Evolutionary conservation across 176 grass and related monocot species (phyloP).

Genomic region (Oryza nivara): DNA sequence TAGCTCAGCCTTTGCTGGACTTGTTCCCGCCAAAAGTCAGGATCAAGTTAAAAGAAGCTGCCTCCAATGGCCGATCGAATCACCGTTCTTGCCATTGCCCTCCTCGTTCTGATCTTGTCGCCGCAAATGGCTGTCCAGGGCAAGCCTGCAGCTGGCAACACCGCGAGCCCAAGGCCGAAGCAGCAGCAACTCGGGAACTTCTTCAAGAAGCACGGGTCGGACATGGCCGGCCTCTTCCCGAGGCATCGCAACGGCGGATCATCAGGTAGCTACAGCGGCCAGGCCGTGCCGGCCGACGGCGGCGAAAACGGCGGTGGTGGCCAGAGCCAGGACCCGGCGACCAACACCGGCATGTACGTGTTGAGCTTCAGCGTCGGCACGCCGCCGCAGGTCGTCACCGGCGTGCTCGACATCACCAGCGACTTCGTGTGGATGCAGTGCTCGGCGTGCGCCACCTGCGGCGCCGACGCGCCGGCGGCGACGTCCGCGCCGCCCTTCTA

Average conservation of each 20-base stretch:
- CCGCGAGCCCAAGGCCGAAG: slow-evolving; percentile 21
- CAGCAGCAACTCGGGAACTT: slow-evolving; percentile 9
- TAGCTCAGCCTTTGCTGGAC: too few relatives aligned
- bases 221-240: slow-evolving; percentile 13
- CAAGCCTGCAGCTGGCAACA: neutral
- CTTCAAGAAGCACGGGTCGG: slow-evolving; percentile 32
- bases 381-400: neutral
- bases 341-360: slow-evolving; percentile 14
- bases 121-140: neutral
- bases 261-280: neutral
- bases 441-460: neutral
- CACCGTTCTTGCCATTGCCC: neutral
- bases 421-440: slow-evolving; percentile 26
- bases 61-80: neutral
- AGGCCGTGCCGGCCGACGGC: too few relatives aligned
- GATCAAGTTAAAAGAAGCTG: too few relatives aligned
- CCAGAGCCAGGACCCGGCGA: slow-evolving; percentile 11
- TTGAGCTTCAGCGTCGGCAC: slow-evolving; percentile 4
- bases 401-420: slow-evolving; percentile 27
- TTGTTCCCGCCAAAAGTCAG: too few relatives aligned
- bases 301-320: too few relatives aligned
- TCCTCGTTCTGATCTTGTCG: neutral
- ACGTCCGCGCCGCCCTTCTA: neutral
- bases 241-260: neutral
- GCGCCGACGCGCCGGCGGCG: too few relatives aligned